Base-by-base conservation (phyloP, 1,139 yeast species). In the Yamadazyma diddensiae region DNA sequence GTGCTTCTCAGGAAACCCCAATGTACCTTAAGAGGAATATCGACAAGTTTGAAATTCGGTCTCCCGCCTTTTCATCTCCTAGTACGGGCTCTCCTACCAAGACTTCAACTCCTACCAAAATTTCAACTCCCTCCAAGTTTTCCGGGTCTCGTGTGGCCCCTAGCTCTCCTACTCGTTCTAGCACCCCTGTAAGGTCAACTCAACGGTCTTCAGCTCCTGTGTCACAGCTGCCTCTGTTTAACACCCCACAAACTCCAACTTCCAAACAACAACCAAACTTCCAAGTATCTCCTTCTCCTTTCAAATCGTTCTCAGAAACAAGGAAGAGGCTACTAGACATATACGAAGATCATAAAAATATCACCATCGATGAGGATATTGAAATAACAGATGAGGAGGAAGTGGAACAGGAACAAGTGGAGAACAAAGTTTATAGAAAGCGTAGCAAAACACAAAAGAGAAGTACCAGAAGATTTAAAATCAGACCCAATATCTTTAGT, bases 381-480 rank as follows among this genome's bases (percentile, higher is more conserved):
- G 47, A 40, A 29, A 42, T 27, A 49, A n/a, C 25, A 6, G n/a
- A 13, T 22, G 25, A 22, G 6, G 6, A 21, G 8, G 12, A 39
- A 15, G 47, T 35, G 15, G 31, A 24, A 1, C 41, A 33, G 3
- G 39, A 30, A 11, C 36, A 31, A 6, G 47, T 38, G 3, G 34
- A 41, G 3, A 21, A 24, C 5, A 12, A 19, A 2, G 31, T 9
- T 36, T 14, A 48, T 25, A 15, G 53, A 9, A 47, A 28, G 28
- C 62, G 37, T 63, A 62, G 55, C 65, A 60, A 52, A 56, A 60
- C 80, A 0, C 82, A 75, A 31, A 82, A 81, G 58, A 61, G 90
- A 49, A 73, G 79, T 3, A 79, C 87, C 0, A 63, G 82, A 42
- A 64, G 82, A 36, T 77, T 75, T 52, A 74, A 72, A 37, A 69